phyloP scores from a whole-genome alignment of 108 stramenopile genomes.

The Poteriospumella lacustris region DNA sequence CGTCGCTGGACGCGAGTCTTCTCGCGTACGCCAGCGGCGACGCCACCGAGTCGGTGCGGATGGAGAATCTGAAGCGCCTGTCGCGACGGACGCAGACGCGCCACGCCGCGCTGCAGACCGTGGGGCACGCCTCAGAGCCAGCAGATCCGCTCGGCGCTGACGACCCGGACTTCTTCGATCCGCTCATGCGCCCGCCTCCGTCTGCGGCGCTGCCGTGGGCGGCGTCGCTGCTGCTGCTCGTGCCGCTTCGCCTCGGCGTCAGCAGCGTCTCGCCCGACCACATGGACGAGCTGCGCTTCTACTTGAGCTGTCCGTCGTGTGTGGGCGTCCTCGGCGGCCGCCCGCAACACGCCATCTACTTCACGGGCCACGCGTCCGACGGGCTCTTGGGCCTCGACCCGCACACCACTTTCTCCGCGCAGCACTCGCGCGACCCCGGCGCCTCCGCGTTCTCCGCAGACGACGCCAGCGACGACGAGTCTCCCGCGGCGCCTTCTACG shows the following conservation, averaged over 20 bases:
- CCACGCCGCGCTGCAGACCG: no score
- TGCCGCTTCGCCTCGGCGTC: conserved; percentile 39
- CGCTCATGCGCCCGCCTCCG: conserved; percentile 38
- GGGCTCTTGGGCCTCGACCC: conserved; percentile 43
- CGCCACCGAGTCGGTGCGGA: not conserved
- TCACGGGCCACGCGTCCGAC: conserved; percentile 39
- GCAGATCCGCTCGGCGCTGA: not conserved
- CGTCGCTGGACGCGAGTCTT: not conserved
- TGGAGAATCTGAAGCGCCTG: not conserved
- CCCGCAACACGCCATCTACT: conserved; percentile 54
- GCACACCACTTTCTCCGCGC: conserved; percentile 46
- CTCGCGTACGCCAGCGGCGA: conserved; percentile 3
- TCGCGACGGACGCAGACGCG: no score
- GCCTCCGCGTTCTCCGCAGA: no score
- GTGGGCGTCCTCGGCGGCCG: conserved; percentile 54
- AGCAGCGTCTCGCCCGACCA: not conserved
- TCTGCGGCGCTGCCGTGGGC: conserved; percentile 33
- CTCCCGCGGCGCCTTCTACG: not conserved
- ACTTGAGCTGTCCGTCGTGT: conserved; percentile 41
- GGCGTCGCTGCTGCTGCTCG: conserved; percentile 32
- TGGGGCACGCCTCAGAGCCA: no score
- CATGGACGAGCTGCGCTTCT: conserved; percentile 14
- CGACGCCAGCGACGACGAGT: conserved; percentile 32
- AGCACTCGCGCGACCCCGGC: conserved; percentile 24
- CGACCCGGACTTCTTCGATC: conserved; percentile 39